These are phyloP conservation scores for Brassica carinata DNA, from an alignment of 345 rosid genomes.

Conservation along the genomic window DNA sequence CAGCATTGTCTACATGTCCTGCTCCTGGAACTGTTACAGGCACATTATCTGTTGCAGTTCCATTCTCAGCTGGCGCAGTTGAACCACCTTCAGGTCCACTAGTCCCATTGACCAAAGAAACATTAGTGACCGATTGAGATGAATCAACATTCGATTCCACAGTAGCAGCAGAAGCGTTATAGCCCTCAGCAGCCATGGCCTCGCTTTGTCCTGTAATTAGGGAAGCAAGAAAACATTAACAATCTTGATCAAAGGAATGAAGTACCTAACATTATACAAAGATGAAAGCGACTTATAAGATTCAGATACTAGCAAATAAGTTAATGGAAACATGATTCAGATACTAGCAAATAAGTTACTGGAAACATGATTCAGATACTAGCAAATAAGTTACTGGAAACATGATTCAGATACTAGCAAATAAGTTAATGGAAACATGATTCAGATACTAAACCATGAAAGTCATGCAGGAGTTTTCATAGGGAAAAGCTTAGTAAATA, in stretches of 20 bases:
- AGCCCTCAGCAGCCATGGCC: conserved; percentile 51
- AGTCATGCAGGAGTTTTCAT: too few species aligned
- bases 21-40: conserved; percentile 47
- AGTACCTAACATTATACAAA: not conserved
- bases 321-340: not conserved
- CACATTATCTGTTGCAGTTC: conserved; percentile 46
- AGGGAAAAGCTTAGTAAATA: too few species aligned
- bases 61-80: conserved; percentile 57
- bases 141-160: conserved; percentile 42
- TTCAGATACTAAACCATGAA: too few species aligned
- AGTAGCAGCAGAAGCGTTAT: conserved; percentile 39
- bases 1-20: conserved; percentile 55
- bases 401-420: too few species aligned
- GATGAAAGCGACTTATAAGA: not conserved
- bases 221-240: conserved; percentile 23
- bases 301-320: not conserved
- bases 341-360: too few species aligned
- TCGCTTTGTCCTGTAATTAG: conserved; percentile 72
- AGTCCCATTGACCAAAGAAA: conserved; percentile 63
- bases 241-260: not conserved
- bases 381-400: too few species aligned
- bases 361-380: too few species aligned
- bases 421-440: too few species aligned
- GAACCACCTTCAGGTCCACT: conserved; percentile 38
- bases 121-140: conserved; percentile 40